Evolutionary conservation across 805 yeast genomes (phyloP), one percentile per base, ranked within the genome.

Genomic region (Starmerella bacillaris): DNA sequence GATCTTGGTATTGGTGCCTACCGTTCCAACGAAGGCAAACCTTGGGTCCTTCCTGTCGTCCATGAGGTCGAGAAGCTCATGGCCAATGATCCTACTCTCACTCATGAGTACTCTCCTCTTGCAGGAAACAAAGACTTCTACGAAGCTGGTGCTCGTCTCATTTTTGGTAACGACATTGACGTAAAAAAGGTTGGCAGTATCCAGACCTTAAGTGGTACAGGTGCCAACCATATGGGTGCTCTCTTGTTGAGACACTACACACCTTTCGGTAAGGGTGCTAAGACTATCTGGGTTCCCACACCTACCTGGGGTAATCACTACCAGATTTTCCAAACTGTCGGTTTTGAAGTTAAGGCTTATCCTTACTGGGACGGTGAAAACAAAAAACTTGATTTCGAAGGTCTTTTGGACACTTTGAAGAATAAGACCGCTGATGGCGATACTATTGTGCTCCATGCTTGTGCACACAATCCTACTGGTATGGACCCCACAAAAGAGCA

Each of bases 231-330:
- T 50, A 60, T 84, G 48, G 89, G 84, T 21, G 94, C 82, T n/a
- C 58, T 59, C 38, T 74, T 77, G 49, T 58, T 78, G 45, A 59
- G 65, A 50, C 60, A 65, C 27, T 71, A 70, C 49, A 68, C 63
- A 47, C 52, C 58, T 26, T 36, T 21, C 38, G 37, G 37, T 6
- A n/a, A 8, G 16, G 14, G n/a, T 4, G 22, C 42, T 40, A 48
- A 60, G 39, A 58, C 63, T 18, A 64, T 84, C 33, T 82, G 80
- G 56, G 53, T 84, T 34, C 78, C 93, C 11, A 61, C 67, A 39
- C 98, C 98, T 45, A 83, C 96, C n/a, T 86, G 98, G 98, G 93
- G 89, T 35, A 89, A 89, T 63, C 98, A 86, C 61, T 65, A 67
- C 54, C 83, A 75, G 54, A 78, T 86, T 46, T 89, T 84, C 55